Evolutionary conservation across 257 asterid genomes (phyloP).

Genomic region (Anisodus acutangulus): DNA sequence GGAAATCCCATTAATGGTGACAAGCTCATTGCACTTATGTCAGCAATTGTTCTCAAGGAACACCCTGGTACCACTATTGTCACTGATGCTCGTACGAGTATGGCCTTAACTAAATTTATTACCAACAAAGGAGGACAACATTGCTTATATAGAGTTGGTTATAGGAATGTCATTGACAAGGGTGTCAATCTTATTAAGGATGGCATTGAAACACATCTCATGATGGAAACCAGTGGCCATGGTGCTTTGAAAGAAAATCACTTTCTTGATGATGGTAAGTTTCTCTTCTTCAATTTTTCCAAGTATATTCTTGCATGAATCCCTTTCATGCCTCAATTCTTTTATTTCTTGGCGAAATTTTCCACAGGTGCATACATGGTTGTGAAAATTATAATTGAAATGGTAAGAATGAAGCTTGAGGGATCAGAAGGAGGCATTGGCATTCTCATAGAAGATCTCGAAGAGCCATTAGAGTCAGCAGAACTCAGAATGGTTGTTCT

Average conservation of each 20-base stretch:
- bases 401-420: constrained; percentile 87
- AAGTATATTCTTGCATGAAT: not conserved
- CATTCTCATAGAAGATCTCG: constrained; percentile 74
- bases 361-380: constrained; percentile 84
- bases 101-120: constrained; percentile 66
- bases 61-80: constrained; percentile 77
- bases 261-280: constrained; percentile 87
- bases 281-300: not conserved
- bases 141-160: constrained; percentile 88
- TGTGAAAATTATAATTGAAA: constrained; percentile 81
- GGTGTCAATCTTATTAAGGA: constrained; percentile 69
- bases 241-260: constrained; percentile 88
- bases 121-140: constrained; percentile 67
- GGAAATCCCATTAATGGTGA: constrained; percentile 93
- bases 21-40: constrained; percentile 75
- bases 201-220: constrained; percentile 79
- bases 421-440: constrained; percentile 80
- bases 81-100: constrained; percentile 88
- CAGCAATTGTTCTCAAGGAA: constrained; percentile 74
- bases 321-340: not conserved
- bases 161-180: constrained; percentile 87
- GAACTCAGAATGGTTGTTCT: constrained; percentile 77
- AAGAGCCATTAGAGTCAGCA: constrained; percentile 73
- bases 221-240: constrained; percentile 95
- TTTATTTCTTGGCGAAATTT: not conserved